These are phyloP conservation scores for Coemansia umbellata DNA, from an alignment of 192 early-diverging fungal genomes.

Conservation along the genomic window DNA sequence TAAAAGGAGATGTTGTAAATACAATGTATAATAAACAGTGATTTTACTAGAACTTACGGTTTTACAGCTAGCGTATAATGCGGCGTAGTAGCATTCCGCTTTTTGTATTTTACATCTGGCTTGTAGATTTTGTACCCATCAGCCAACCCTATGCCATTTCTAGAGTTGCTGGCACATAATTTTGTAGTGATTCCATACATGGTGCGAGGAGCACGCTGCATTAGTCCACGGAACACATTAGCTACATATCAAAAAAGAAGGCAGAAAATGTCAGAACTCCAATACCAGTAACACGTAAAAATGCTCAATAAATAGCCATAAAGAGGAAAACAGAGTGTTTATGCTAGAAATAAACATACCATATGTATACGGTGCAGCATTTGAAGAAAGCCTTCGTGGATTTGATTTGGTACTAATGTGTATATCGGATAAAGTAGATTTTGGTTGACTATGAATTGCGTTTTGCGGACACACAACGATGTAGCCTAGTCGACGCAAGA, in stretches of 20 bases:
- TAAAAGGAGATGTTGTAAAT: background rate
- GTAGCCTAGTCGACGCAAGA: constrained; percentile 33
- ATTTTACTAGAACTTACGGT: constrained; percentile 14
- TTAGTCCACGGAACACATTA: constrained; percentile 11
- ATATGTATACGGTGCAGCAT: background rate
- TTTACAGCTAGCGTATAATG: constrained; percentile 20
- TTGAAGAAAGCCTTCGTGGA: background rate
- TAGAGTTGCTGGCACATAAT: background rate
- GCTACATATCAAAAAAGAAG: constrained; percentile 11
- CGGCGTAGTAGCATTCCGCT: constrained; percentile 25
- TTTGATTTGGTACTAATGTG: background rate
- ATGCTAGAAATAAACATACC: constrained; percentile 5
- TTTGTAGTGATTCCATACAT: background rate
- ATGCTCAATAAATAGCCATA: too few relatives aligned
- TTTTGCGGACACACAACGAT: constrained; percentile 10
- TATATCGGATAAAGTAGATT: background rate
- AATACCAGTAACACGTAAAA: background rate
- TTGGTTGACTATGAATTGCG: background rate
- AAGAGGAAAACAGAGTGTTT: background rate
- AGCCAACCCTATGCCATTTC: too few relatives aligned
- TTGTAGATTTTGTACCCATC: constrained; percentile 22
- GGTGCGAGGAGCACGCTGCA: constrained; percentile 5
- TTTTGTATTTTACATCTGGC: constrained; percentile 29
- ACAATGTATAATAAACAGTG: background rate
- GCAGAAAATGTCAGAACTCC: background rate